A percentile compares a stretch with the other conserved stretches of the same genome.
Conservation (phyloP, 139 green algal genomes). For the Penium margaritaceum region DNA sequence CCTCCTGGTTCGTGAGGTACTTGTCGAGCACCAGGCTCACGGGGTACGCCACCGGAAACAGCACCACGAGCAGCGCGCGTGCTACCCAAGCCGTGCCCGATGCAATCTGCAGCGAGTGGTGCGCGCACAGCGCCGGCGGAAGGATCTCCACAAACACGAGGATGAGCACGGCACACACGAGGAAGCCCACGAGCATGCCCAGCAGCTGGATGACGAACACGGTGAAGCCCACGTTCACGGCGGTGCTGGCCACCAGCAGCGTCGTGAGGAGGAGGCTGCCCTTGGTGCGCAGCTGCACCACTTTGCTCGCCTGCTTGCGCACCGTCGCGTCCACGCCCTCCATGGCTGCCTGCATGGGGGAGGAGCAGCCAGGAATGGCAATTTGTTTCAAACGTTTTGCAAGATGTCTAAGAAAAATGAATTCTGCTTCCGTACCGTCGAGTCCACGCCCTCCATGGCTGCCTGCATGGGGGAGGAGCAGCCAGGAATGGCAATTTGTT, state of each 20-base stretch:
- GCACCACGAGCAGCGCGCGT: slow-evolving; percentile 10
- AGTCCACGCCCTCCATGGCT: no score
- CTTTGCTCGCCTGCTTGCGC: not conserved
- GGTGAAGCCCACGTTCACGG: slow-evolving; percentile 10
- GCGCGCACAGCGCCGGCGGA: slow-evolving; percentile 20
- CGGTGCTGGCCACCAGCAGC: slow-evolving; percentile 14
- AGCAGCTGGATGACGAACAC: slow-evolving; percentile 9
- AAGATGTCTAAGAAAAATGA: no score
- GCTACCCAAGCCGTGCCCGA: slow-evolving; percentile 25
- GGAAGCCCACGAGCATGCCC: slow-evolving; percentile 14
- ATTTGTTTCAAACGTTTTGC: no score
- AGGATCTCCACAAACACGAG: slow-evolving; percentile 36
- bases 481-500: no score
- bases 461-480: no score
- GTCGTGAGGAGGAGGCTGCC: slow-evolving; percentile 10
- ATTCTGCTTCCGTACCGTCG: no score
- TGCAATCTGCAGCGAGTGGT: slow-evolving; percentile 24
- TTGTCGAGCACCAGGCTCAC: slow-evolving; percentile 36
- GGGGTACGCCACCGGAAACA: slow-evolving; percentile 15
- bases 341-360: not conserved
- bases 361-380: not conserved
- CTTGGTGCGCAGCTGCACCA: not conserved
- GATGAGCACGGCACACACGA: slow-evolving; percentile 15
- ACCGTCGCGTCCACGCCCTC: slow-evolving; percentile 3
- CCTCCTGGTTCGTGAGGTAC: not conserved